Evolutionary conservation across 805 yeast species (phyloP), one percentile per base, ranked within the genome.

Genomic region (Zygotorulaspora danielsina): DNA sequence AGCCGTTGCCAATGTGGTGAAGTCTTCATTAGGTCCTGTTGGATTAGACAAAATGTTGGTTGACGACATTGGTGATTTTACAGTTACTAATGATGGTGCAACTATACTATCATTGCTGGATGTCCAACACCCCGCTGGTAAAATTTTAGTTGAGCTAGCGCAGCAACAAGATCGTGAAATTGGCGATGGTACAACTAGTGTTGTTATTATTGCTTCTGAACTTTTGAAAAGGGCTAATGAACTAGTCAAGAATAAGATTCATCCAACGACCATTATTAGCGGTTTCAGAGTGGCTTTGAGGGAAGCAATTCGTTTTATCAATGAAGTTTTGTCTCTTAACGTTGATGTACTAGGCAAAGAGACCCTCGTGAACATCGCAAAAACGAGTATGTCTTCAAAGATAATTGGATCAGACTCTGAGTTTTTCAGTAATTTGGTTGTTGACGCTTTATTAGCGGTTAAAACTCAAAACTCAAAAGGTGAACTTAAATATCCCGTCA

Each of bases 81-180:
- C 96, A 5, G 97, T 93, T 36, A 93, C 99, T 32, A 93, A 93
- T 66, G 99, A 93, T 65, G 99, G 99, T 50, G 98, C 99, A 44
- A 93, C 98, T 4, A 93, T 93, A 55, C 71, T 93, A 48, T 75
- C 87, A 7, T 67, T 94, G 38, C 71, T 93, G 49, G 98, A 93
- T 61, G 97, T 93, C 36, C 96, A 93, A 66, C 98, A 93, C 64
- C 99, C 99, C 24, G 98, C 98, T 1, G 98, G 97, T 12, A 90
- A 88, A 68, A 93, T 93, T 54, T 71, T 93, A 42, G 98, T 93
- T 35, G 97, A 93, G 59, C 74, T 93, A 58, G 98, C 98, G 2
- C 96, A 93, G 64, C 97, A 93, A 65, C 99, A 93, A 70, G 99
- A 93, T 64, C 78, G 96, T 56, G 99, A 93, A 67, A 96, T 93